phyloP scores from a whole-genome alignment of 306 rosid genomes.

The Lathyrus aphaca region DNA sequence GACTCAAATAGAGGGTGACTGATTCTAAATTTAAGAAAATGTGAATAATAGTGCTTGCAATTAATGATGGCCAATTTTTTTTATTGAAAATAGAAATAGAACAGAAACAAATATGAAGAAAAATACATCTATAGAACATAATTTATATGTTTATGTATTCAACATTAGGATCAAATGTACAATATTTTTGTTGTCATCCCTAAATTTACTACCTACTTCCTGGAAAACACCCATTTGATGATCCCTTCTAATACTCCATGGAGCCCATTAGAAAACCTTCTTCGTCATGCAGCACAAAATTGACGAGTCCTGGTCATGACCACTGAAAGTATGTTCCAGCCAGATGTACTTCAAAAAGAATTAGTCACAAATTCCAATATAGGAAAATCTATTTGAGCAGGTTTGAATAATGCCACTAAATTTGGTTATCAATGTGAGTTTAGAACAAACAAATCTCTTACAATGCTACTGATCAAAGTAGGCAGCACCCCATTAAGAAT shows the following conservation, averaged over 20 bases:
- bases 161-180: conserved; percentile 62
- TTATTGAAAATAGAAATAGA: conserved; percentile 15
- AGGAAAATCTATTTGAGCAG: conserved; percentile 45
- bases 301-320: conserved; percentile 40
- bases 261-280: conserved; percentile 40
- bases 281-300: conserved; percentile 42
- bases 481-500: conserved; percentile 57
- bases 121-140: conserved; percentile 41
- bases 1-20: neutral
- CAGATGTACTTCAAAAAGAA: conserved; percentile 46
- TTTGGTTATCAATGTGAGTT: conserved; percentile 37
- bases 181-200: conserved; percentile 48
- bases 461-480: conserved; percentile 45
- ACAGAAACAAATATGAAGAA: neutral
- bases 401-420: conserved; percentile 53
- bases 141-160: conserved; percentile 58
- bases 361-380: conserved; percentile 43
- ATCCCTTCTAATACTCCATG: conserved; percentile 43
- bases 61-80: conserved; percentile 17
- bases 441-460: conserved; percentile 32
- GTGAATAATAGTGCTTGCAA: conserved; percentile 39
- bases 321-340: conserved; percentile 53
- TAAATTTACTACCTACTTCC: conserved; percentile 43
- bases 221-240: conserved; percentile 35
- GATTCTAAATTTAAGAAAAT: conserved; percentile 33